These are phyloP conservation scores for Trametes gibbosa DNA, from an alignment of 768 basidiomycete species.

Conservation along the genomic window DNA sequence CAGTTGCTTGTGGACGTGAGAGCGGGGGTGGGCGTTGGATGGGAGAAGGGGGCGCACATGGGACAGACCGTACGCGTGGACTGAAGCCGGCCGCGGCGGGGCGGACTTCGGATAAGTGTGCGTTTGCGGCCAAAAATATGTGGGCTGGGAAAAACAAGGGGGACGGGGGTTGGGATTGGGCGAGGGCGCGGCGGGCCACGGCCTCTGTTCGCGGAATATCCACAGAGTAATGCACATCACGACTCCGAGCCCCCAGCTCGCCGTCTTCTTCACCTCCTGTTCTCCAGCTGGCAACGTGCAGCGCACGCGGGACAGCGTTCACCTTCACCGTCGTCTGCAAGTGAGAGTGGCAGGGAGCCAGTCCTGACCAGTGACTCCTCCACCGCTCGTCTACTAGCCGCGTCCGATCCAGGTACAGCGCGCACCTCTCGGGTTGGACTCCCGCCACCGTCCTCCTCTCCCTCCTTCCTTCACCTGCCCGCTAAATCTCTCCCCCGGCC, in stretches of 20 bases:
- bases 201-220: not conserved
- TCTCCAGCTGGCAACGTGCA: not conserved
- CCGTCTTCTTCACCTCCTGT: not conserved
- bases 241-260: too few relatives aligned
- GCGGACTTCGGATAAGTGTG: not conserved
- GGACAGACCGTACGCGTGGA: not conserved
- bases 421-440: not conserved
- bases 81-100: not conserved
- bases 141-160: constrained; percentile 2
- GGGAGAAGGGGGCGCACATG: constrained; percentile 2
- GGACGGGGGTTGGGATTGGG: not conserved
- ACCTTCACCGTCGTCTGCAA: too few relatives aligned
- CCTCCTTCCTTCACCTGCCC: constrained; percentile 10
- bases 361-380: too few relatives aligned
- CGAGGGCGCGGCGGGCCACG: not conserved
- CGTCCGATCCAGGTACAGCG: not conserved
- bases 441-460: not conserved
- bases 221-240: too few relatives aligned
- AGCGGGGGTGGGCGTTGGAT: not conserved
- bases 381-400: not conserved
- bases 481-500: constrained; percentile 11
- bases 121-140: not conserved
- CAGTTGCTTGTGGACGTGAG: constrained; percentile 5
- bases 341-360: too few relatives aligned
- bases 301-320: not conserved